phyloP scores from a whole-genome alignment of 192 early-diverging fungal genomes.

The Entomortierella chlamydospora region DNA sequence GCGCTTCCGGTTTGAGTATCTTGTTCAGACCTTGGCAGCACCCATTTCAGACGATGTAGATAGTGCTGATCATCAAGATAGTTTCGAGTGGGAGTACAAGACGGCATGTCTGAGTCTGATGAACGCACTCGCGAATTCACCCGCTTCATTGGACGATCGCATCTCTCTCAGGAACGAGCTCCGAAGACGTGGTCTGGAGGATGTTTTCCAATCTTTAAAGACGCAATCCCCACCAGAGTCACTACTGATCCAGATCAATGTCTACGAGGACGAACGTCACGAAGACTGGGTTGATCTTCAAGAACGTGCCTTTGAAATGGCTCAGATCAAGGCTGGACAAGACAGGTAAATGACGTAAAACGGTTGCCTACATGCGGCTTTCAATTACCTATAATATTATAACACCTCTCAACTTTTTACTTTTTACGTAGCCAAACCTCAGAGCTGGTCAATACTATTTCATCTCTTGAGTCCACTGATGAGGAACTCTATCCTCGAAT shows the following conservation, averaged over 20 bases:
- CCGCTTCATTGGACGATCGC: constrained; percentile 55
- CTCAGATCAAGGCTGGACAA: constrained; percentile 20
- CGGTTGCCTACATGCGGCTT: not conserved
- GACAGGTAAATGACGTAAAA: constrained; percentile 21
- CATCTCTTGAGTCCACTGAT: constrained; percentile 29
- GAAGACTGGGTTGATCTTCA: constrained; percentile 59
- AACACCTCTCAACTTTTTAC: not conserved
- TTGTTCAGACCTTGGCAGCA: constrained; percentile 53
- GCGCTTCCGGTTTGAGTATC: constrained; percentile 65
- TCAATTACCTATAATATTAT: too few species aligned
- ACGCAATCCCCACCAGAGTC: constrained; percentile 57
- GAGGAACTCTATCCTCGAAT: constrained; percentile 47
- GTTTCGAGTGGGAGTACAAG: constrained; percentile 59
- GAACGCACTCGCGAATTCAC: constrained; percentile 60
- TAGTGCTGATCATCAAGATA: constrained; percentile 6
- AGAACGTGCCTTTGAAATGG: constrained; percentile 47
- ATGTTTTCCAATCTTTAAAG: constrained; percentile 52
- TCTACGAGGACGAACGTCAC: constrained; percentile 55
- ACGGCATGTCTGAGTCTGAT: constrained; percentile 57
- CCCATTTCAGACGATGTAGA: constrained; percentile 15
- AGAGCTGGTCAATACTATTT: constrained; percentile 23
- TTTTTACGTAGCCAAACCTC: constrained; percentile 8
- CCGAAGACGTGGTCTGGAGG: constrained; percentile 61
- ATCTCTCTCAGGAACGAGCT: constrained; percentile 59
- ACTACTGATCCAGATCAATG: constrained; percentile 55